Evolutionary conservation across 2,329 filamentous ascomycete species (phyloP).

Genomic region (Botrytis cinerea): DNA sequence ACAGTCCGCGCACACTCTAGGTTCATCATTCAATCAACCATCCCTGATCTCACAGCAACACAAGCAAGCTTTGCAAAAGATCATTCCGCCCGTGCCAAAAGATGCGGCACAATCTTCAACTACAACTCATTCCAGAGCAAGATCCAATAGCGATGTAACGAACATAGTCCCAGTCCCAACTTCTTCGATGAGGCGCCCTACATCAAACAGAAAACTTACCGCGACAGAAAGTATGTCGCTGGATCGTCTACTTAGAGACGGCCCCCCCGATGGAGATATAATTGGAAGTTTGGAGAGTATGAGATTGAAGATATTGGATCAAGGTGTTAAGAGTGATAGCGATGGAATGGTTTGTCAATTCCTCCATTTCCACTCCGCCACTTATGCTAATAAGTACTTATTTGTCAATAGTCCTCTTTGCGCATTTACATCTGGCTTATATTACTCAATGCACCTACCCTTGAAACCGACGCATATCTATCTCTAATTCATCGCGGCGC

Average conservation of each 20-base stretch:
- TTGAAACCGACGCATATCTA: constrained; percentile 87
- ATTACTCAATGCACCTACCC: constrained; percentile 81
- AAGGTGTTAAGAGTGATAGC: constrained; percentile 73
- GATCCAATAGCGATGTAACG: constrained; percentile 74
- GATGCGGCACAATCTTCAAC: constrained; percentile 28
- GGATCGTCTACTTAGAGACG: constrained; percentile 77
- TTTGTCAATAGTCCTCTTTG: constrained; percentile 68
- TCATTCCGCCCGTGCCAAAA: constrained; percentile 23
- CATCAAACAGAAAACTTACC: constrained; percentile 49
- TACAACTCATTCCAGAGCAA: constrained; percentile 52
- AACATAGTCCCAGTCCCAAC: constrained; percentile 45
- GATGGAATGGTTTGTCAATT: constrained; percentile 71
- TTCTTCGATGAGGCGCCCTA: constrained; percentile 48
- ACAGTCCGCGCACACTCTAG: constrained; percentile 72
- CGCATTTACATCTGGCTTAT: constrained; percentile 97
- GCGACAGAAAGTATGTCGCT: constrained; percentile 61
- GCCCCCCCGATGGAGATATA: constrained; percentile 71
- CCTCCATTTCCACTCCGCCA: constrained; percentile 7
- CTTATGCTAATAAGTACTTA: constrained; percentile 29
- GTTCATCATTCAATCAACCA: constrained; percentile 52
- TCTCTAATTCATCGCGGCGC: constrained; percentile 88
- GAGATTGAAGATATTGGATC: constrained; percentile 71
- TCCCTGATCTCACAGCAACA: constrained; percentile 66
- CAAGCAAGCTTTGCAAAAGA: constrained; percentile 47
- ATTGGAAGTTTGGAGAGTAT: constrained; percentile 67